Base-by-base conservation (phyloP, 495 filamentous ascomycete genomes). In the Tuber borchii region DNA sequence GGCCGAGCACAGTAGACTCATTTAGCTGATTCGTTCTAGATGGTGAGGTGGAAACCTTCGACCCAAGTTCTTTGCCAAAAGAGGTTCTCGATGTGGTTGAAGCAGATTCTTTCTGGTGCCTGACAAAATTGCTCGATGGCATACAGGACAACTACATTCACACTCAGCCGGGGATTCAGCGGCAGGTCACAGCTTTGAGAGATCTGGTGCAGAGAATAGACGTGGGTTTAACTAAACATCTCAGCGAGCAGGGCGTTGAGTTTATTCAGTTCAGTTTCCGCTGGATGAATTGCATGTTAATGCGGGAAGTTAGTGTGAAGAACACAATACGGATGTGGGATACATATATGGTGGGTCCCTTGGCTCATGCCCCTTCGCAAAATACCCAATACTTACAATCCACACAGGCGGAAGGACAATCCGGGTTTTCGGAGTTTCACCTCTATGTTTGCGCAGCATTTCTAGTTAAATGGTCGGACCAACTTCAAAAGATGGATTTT, bases 281-380 rank as follows among this genome's bases (percentile, higher is more conserved):
- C 75, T 99, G 95, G 95, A 98, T 99, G 95, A 99, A 99, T 81
- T 99, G 95, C 82, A 88, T 99, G 76, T 86, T 99, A 79, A 99
- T 99, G 95, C 88, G 95, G 76, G 95, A 99, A 84, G 92, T 99
- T 76, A 97, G 91, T 83, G 93, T 99, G 61, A 92, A 90, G 84
- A 97, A 97, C 81, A 97, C 93, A 1, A 97, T 98, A 79, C 87
- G 95, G 77, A 99, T 99, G 95, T 99, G 95, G 95, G 95, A 99
- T 85, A 99, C 95, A 17, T 99, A 99, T 84, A 89, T 99, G 87
- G 94, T 97, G 85, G 80, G 90, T 83, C 19, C 9, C 40, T 71
- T 19, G 75, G 16, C 37, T 48, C 56, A 37, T 44, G 22, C n/a
- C 39, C 14, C 45, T 71, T 17, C 2, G 39, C 20, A 1, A n/a